Percentiles rank a stretch among this genome's conserved stretches.
These are phyloP conservation scores for Saccharomycopsis babjevae DNA, from an alignment of 805 yeast genomes.

Conservation along the genomic window DNA sequence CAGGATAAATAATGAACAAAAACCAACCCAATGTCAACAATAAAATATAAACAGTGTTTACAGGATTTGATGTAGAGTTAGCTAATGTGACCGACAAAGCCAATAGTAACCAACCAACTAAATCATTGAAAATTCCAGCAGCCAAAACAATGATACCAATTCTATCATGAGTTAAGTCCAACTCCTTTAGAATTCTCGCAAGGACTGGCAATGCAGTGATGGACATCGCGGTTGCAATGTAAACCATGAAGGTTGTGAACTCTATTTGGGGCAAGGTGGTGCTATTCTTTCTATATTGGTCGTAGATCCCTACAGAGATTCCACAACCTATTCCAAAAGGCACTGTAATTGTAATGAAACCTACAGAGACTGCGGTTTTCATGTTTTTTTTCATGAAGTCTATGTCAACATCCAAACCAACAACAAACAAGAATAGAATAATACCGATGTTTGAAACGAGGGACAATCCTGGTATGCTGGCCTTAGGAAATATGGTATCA, in stretches of 20 bases:
- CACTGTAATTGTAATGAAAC: conserved; percentile 59
- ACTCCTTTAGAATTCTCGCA: conserved; percentile 67
- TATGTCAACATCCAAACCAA: conserved; percentile 72
- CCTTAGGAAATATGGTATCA: conserved; percentile 50
- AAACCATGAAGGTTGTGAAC: conserved; percentile 69
- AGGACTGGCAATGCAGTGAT: conserved; percentile 82
- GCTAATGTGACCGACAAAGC: conserved; percentile 72
- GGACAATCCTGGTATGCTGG: conserved; percentile 52
- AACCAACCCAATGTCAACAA: conserved; percentile 64
- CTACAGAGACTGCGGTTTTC: conserved; percentile 56
- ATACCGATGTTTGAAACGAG: conserved; percentile 68
- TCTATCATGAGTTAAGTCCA: conserved; percentile 57
- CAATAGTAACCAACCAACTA: conserved; percentile 71
- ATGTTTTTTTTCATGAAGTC: conserved; percentile 51
- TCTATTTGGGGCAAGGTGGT: conserved; percentile 30
- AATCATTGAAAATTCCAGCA: conserved; percentile 74
- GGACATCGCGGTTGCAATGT: conserved; percentile 74
- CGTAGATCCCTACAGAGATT: conserved; percentile 56
- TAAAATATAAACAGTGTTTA: conserved; percentile 59
- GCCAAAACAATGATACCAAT: conserved; percentile 69
- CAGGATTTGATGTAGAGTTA: conserved; percentile 51
- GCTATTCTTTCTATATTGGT: conserved; percentile 35
- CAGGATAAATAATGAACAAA: conserved; percentile 46
- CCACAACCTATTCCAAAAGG: conserved; percentile 77
- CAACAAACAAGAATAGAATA: conserved; percentile 61